Evolutionary conservation across 192 early-diverging fungal species (phyloP), one percentile per base, ranked within the genome.

Genomic region (Glomus cerebriforme): DNA sequence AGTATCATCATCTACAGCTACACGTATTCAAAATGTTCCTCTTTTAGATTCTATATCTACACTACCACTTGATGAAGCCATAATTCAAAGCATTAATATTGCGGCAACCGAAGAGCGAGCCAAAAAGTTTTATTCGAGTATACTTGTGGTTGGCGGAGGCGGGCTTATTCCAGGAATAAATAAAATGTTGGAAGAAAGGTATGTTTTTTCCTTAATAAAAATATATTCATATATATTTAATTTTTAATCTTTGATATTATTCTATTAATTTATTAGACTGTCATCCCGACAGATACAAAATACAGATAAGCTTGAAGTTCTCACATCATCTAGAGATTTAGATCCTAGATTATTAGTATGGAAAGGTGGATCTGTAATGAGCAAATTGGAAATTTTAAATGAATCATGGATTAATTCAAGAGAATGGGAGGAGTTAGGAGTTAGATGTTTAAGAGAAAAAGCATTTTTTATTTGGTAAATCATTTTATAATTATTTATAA

Each of bases 121-220:
- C 29, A 89, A 89, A 37, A 93, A 93, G 75, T 83, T 95, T 45
- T 94, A 92, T 83, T 86, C 87, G 2, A 92, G 89, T 26, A 92
- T 97, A 34, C 88, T 97, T 32, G 68, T 97, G n/a, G 93, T 95
- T 17, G 96, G 96, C 9, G 95, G 95, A 37, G 95, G 95, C 27
- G 91, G 90, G 17, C 88, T 91, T 80, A 88, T 93, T 45, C 83
- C 88, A 2, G 91, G 90, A 4, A 90, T 97, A 68, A 86, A 86
- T 76, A 79, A 80, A 35, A 82, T 92, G n/a, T 82, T 94, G 27
- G 88, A 92, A 68, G 87, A 89, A 60, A 85, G 92, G 87, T 87
- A 87, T 76, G 74, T 24, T 15, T 37, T 47, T 79, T 26, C 4
- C 7, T 37, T 58, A 45, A 45, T 29, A 66, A 66, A 6, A 66